Conservation (phyloP, 371 early-diverging fungal genomes). For the Phascolomyces articulosus region DNA sequence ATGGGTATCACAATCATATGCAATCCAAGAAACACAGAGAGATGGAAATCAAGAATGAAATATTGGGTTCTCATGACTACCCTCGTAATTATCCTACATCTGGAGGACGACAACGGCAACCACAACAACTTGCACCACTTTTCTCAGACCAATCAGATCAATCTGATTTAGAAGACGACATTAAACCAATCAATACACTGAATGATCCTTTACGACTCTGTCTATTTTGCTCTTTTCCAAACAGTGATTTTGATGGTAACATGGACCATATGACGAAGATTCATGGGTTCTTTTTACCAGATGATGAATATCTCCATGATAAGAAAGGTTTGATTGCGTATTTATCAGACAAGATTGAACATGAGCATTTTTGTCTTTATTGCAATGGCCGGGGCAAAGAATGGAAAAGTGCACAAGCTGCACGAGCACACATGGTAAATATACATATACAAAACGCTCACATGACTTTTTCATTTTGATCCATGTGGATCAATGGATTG, state of each 20-base stretch:
- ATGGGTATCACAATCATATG: constrained; percentile 87
- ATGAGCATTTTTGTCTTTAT: constrained; percentile 90
- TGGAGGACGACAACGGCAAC: background rate
- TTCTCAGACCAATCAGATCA: constrained; percentile 15
- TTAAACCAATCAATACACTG: background rate
- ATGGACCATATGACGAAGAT: constrained; percentile 89
- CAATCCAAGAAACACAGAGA: constrained; percentile 93
- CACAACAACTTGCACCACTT: constrained; percentile 9
- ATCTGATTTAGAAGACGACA: constrained; percentile 6
- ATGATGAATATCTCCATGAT: constrained; percentile 90
- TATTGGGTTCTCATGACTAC: constrained; percentile 3
- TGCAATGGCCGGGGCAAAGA: constrained; percentile 93
- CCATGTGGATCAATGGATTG: background rate
- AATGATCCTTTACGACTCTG: constrained; percentile 66
- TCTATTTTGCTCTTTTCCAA: constrained; percentile 69
- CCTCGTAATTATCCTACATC: background rate
- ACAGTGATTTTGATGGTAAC: constrained; percentile 72
- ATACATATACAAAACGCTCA: no score
- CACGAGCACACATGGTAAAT: constrained; percentile 92
- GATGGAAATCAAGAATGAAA: constrained; percentile 36
- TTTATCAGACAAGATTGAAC: constrained; percentile 89
- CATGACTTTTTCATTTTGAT: background rate
- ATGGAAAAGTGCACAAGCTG: constrained; percentile 84
- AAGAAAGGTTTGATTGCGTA: constrained; percentile 85
- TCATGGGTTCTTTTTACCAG: constrained; percentile 97